Conservation (phyloP, 305 asterid species). For the Caryopteris hybrid region DNA sequence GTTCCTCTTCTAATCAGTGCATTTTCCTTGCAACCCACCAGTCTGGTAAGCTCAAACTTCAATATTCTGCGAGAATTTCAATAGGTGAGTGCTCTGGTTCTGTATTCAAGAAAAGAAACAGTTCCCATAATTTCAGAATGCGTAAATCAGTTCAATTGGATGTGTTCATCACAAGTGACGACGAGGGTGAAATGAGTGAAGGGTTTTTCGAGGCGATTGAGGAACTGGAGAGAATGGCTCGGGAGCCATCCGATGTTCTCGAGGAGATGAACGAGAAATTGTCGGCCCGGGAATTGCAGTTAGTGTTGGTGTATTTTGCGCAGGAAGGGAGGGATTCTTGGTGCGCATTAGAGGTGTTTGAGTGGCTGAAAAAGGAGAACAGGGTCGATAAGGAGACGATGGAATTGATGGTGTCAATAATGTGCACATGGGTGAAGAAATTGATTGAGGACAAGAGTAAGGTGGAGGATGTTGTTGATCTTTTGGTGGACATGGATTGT, state of each 20-base stretch:
- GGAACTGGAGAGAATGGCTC: slow-evolving; percentile 84
- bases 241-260: slow-evolving; percentile 92
- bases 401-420: slow-evolving; percentile 93
- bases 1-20: slow-evolving; percentile 28
- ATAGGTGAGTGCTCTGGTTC: slow-evolving; percentile 18
- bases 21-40: slow-evolving; percentile 25
- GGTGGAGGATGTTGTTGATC: slow-evolving; percentile 72
- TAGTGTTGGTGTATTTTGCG: slow-evolving; percentile 82
- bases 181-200: slow-evolving; percentile 83
- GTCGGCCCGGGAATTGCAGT: slow-evolving; percentile 78
- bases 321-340: slow-evolving; percentile 98
- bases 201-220: slow-evolving; percentile 90
- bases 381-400: slow-evolving; percentile 89
- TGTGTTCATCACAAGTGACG: slow-evolving; percentile 67
- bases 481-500: slow-evolving; percentile 93
- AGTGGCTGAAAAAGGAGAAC: slow-evolving; percentile 95
- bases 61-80: slow-evolving; percentile 25
- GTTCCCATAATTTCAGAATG: slow-evolving; percentile 24
- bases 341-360: slow-evolving; percentile 95
- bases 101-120: slow-evolving; percentile 19
- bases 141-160: slow-evolving; percentile 69
- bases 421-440: slow-evolving; percentile 92
- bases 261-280: slow-evolving; percentile 79
- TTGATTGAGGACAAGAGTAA: slow-evolving; percentile 62
- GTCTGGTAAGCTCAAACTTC: slow-evolving; percentile 26